Evolutionary conservation across 129 eudicot species (phyloP).

Genomic region (Glebionis coronaria): DNA sequence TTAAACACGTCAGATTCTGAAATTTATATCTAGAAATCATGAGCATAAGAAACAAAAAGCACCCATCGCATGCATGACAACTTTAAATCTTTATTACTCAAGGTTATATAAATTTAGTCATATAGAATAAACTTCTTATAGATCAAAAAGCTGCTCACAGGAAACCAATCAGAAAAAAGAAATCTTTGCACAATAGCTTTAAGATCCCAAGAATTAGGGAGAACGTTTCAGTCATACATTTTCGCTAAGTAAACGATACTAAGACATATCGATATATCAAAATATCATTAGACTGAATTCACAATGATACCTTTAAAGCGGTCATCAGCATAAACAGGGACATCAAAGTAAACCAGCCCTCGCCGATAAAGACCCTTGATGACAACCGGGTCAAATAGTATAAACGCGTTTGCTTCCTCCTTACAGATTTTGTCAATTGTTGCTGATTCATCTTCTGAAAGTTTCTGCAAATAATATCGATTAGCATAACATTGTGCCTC

Average conservation of each 20-base stretch:
- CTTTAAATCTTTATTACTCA: too few species aligned
- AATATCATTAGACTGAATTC: not conserved
- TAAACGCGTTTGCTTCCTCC: constrained; percentile 92
- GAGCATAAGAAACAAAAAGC: not conserved
- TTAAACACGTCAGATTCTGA: constrained; percentile 30
- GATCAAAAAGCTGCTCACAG: too few species aligned
- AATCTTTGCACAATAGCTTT: too few species aligned
- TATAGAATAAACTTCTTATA: too few species aligned
- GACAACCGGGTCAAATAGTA: constrained; percentile 80
- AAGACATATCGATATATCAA: too few species aligned
- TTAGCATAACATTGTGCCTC: not conserved
- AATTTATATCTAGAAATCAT: constrained; percentile 20
- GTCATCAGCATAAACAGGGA: constrained; percentile 94
- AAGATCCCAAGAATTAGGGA: too few species aligned
- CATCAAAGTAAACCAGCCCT: constrained; percentile 92
- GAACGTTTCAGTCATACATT: too few species aligned
- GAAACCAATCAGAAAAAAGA: too few species aligned
- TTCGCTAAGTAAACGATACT: too few species aligned
- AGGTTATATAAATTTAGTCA: too few species aligned
- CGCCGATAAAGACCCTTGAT: constrained; percentile 83
- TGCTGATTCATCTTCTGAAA: constrained; percentile 95
- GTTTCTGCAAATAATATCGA: constrained; percentile 55
- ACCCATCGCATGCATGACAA: too few species aligned
- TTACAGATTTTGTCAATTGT: constrained; percentile 96
- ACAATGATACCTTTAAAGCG: constrained; percentile 78